Conservation (phyloP, 768 basidiomycete species). For the Roridomyces roridus region DNA sequence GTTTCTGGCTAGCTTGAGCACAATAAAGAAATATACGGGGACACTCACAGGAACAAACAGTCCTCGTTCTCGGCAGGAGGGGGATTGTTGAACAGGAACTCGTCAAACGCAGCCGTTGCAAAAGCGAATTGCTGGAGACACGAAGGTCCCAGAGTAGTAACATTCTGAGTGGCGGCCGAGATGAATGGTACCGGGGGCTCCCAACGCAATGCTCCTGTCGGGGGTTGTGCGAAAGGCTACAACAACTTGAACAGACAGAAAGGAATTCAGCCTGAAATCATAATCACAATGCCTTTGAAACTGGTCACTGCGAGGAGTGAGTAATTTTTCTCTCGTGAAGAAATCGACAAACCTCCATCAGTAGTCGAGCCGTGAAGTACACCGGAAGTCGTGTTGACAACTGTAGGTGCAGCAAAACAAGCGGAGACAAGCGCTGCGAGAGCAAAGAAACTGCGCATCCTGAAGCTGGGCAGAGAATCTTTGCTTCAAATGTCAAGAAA, state of each 20-base stretch:
- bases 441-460: too few relatives aligned
- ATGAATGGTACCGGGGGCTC: conserved; percentile 5
- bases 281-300: conserved; percentile 20
- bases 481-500: too few relatives aligned
- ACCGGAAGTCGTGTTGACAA: too few relatives aligned
- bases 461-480: too few relatives aligned
- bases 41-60: conserved; percentile 14
- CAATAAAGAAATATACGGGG: too few relatives aligned
- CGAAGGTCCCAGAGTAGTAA: not conserved
- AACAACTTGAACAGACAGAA: not conserved
- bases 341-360: too few relatives aligned
- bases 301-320: too few relatives aligned
- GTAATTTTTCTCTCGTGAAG: too few relatives aligned
- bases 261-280: not conserved
- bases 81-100: conserved; percentile 11
- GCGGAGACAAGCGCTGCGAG: too few relatives aligned
- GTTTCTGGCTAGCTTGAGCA: too few relatives aligned
- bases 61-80: conserved; percentile 15
- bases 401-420: too few relatives aligned
- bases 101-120: not conserved
- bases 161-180: not conserved
- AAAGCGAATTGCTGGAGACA: conserved; percentile 11
- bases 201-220: conserved; percentile 2
- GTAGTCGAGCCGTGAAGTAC: too few relatives aligned
- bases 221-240: conserved; percentile 13